phyloP scores from a whole-genome alignment of 352 stramenopile genomes.

The Globisporangium nagaii region DNA sequence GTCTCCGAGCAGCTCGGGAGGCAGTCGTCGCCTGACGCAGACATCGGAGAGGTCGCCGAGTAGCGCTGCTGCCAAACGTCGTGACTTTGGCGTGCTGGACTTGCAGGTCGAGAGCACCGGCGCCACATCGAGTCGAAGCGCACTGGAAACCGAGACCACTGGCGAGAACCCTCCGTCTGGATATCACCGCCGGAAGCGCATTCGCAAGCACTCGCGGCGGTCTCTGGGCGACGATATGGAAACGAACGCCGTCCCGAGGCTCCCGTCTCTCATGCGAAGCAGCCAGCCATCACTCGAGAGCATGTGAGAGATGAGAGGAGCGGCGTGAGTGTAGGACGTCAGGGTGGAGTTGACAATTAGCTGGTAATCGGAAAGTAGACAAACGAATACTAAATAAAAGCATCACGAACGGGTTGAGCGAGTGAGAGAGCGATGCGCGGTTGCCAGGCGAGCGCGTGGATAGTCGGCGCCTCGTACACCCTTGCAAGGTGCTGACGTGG shows the following conservation, averaged over 20 bases:
- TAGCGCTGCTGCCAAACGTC: background rate
- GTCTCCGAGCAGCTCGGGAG: no score
- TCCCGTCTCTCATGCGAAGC: background rate
- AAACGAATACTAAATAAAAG: no score
- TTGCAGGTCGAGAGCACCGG: background rate
- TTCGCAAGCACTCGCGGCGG: background rate
- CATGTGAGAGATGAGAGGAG: no score
- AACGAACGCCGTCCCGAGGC: background rate
- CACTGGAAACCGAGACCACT: background rate
- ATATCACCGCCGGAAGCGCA: background rate
- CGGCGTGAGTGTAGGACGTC: no score
- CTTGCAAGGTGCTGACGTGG: no score
- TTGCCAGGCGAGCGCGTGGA: no score
- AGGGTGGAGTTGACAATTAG: no score
- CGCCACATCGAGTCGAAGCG: background rate
- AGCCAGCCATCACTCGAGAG: background rate
- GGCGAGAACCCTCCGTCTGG: background rate
- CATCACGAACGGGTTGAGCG: no score
- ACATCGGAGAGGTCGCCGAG: background rate
- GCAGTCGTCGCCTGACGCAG: no score
- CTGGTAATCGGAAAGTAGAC: no score
- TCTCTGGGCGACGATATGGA: background rate
- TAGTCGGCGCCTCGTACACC: no score
- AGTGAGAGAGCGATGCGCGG: no score
- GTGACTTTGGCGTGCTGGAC: background rate